These are phyloP conservation scores for Trichoderma lentiforme DNA, from an alignment of 2,329 filamentous ascomycete genomes.

Conservation along the genomic window DNA sequence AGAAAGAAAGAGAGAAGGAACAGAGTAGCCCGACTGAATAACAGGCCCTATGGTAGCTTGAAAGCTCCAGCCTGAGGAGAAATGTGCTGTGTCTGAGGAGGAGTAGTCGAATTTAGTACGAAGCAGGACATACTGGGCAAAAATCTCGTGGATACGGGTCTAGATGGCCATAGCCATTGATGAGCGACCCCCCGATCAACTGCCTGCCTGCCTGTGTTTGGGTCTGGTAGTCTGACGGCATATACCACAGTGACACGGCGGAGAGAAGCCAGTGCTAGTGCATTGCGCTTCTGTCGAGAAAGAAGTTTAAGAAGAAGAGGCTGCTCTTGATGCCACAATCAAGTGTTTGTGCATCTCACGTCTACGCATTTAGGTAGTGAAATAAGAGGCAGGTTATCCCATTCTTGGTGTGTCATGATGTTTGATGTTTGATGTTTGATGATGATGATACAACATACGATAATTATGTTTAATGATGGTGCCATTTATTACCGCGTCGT, in stretches of 20 bases:
- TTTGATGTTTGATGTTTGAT: not conserved
- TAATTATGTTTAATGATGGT: not conserved
- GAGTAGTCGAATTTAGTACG: slow-evolving; percentile 3
- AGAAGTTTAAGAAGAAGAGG: slow-evolving; percentile 10
- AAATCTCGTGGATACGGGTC: slow-evolving; percentile 18
- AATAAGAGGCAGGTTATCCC: slow-evolving; percentile 16
- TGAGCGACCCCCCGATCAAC: slow-evolving; percentile 11
- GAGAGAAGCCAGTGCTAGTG: slow-evolving; percentile 26
- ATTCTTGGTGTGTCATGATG: not conserved
- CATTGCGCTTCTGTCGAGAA: slow-evolving; percentile 19
- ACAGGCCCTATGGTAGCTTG: slow-evolving; percentile 58
- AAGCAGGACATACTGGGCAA: slow-evolving; percentile 23
- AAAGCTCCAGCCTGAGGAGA: slow-evolving; percentile 58
- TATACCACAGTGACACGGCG: not conserved
- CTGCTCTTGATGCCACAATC: slow-evolving; percentile 24
- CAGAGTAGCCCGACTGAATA: slow-evolving; percentile 24
- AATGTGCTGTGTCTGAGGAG: slow-evolving; percentile 27
- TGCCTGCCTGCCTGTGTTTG: not conserved
- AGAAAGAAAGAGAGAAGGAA: not conserved
- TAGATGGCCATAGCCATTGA: slow-evolving; percentile 18
- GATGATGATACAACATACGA: not conserved
- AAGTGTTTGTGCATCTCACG: slow-evolving; percentile 28
- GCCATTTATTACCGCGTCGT: not conserved
- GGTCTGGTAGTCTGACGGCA: slow-evolving; percentile 4
- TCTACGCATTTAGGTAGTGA: slow-evolving; percentile 22